Base-by-base conservation (phyloP, 139 green algal species). In the Chlamydomonas incerta region DNA sequence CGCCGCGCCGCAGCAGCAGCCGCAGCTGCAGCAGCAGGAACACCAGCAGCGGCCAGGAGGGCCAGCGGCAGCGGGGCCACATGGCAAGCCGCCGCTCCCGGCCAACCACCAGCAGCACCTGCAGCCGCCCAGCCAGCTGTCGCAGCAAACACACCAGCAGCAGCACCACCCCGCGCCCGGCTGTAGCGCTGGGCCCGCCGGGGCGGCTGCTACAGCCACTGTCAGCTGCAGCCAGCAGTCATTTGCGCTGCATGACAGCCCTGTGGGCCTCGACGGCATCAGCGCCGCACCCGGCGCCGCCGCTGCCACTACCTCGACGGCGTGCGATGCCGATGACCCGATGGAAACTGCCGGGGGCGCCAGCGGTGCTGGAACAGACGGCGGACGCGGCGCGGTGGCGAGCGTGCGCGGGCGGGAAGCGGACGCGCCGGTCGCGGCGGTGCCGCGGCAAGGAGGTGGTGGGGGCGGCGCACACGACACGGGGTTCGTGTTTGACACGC, bases 401-500 rank as follows among this genome's bases (percentile, higher is more conserved):
- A 50, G 41, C 41, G 41, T 8, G 41, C 5, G 41, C 41, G 41
- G 41, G 41, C 41, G 41, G 41, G 41, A 50, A 5, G 41, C 41
- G 41, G 41, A 50, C 6, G 8, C 41, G 41, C 41, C 6, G 41
- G 8, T 50, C 6, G 6, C 8, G 41, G 41, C 41, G 41, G 41
- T 5, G 41, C 6, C 41, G 8, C 41, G 41, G 41, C 41, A 50
- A 50, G 41, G 6, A 50, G 41, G 41, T 13, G 41, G 41, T 8
- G 41, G 6, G 8, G 41, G 41, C 41, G 41, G 41, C 41, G 41
- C 6, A 8, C 41, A 50, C 41, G 57, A 29, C 13, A n/a, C 37
- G 65, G 65, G 63, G 24, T 85, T 85, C 23, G 50, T 50, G 11
- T 85, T 85, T 26, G 79, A 75, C 66, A 35, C 46, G 65, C 26